A percentile compares a stretch with the other conserved stretches of the same genome.
Evolutionary conservation across 805 yeast genomes (phyloP).

Genomic region (Candida tammaniensis): DNA sequence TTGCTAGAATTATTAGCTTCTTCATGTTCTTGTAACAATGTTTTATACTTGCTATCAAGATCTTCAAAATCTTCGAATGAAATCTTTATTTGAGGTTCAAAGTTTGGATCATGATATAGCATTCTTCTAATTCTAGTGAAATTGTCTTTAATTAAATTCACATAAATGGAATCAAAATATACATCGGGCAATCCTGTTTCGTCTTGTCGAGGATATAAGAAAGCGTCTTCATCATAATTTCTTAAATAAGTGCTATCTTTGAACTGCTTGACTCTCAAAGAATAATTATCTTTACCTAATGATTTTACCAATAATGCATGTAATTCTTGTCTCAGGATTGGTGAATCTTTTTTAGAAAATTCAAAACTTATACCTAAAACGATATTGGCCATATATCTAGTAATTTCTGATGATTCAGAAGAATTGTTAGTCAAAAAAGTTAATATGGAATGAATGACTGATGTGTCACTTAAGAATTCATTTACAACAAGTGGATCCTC

Average conservation of each 20-base stretch:
- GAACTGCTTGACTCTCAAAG: constrained; percentile 69
- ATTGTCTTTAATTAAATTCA: constrained; percentile 66
- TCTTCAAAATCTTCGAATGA: constrained; percentile 60
- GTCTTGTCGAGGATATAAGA: constrained; percentile 56
- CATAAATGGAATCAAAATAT: constrained; percentile 64
- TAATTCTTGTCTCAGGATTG: constrained; percentile 57
- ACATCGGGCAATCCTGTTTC: constrained; percentile 86
- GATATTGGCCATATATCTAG: constrained; percentile 71
- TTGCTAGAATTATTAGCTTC: constrained; percentile 18
- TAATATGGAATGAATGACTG: constrained; percentile 65
- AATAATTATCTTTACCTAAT: constrained; percentile 79
- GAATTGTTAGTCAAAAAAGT: constrained; percentile 53
- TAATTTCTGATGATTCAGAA: constrained; percentile 49
- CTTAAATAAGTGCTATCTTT: constrained; percentile 56
- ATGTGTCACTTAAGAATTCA: constrained; percentile 66
- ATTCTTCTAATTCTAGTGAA: constrained; percentile 65
- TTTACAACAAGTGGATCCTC: constrained; percentile 74
- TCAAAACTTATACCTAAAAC: constrained; percentile 79
- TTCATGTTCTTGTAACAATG: constrained; percentile 21
- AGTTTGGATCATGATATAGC: constrained; percentile 66
- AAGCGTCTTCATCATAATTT: constrained; percentile 51
- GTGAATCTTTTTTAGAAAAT: constrained; percentile 62
- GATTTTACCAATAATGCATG: constrained; percentile 61
- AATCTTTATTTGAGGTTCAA: constrained; percentile 66
- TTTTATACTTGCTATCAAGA: constrained; percentile 35